Base-by-base conservation (phyloP, 1,139 yeast species). In the Candida sojae region DNA sequence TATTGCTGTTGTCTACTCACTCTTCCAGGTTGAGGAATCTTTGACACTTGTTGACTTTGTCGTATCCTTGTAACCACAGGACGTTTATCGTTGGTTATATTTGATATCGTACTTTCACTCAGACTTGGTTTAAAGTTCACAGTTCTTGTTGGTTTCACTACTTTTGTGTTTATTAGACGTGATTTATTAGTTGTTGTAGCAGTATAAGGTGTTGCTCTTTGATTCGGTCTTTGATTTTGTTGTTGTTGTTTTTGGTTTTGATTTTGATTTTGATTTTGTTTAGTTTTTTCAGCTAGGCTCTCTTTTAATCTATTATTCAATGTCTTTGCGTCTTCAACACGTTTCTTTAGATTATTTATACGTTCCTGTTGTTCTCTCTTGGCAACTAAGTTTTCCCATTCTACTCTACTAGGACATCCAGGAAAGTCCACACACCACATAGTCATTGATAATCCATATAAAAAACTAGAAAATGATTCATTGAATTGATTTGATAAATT, bases 401-500 rank as follows among this genome's bases (percentile, higher is more conserved):
- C 68, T n/a, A 60, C 63, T 46, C 61, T 60, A 5, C 71, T 64
- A 8, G 79, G 79, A 42, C 72, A 62, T 1, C 73, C 73, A 0
- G 77, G 77, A 54, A 82, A 82, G 57, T 80, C 84, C 30, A 82
- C 81, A 64, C 88, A 83, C 82, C 86, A 83, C 64, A 85, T 83
- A 48, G 84, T 82, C 57, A 83, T 78, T 54, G 79, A 75, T 46
- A 84, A 61, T 5, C 90, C 89, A 57, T 82, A 83, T 45, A 83
- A 63, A 42, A 84, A 77, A 39, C 86, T 73, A 9, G 86, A 82
- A 57, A 84, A 75, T 1, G 86, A 78, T 60, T 84, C 89, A 59
- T 84, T 84, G 59, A 84, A 77, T 40, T 79, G 80, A 9, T 68
- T 68, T 5, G 66, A 59, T 8, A 84, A 61, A 13, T 80, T 76